Percentiles rank a stretch among this genome's conserved stretches.
phyloP scores from a whole-genome alignment of 345 rosid genomes.

The Triadica sebifera region DNA sequence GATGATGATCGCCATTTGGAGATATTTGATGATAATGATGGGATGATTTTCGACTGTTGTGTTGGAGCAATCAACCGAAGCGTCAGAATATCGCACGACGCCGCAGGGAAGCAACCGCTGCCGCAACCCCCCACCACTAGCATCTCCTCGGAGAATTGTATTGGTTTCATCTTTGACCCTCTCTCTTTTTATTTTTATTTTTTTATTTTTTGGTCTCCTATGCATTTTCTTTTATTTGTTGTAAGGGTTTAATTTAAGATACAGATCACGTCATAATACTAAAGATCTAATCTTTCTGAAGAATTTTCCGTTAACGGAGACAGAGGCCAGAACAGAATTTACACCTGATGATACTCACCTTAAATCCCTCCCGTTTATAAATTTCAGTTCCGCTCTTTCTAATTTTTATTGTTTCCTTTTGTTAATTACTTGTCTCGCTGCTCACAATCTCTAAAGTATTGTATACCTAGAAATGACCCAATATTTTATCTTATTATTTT shows the following conservation, averaged over 20 bases:
- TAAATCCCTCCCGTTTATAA: background rate
- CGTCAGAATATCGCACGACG: background rate
- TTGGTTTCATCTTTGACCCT: conserved; percentile 6
- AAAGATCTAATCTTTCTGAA: conserved; percentile 9
- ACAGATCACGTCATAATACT: background rate
- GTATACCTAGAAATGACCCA: no score
- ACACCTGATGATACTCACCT: background rate
- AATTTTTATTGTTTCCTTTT: background rate
- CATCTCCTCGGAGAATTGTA: background rate
- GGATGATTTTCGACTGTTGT: background rate
- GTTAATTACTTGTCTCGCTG: background rate
- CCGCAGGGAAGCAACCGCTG: background rate
- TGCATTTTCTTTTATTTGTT: conserved; percentile 5
- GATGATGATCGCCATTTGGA: background rate
- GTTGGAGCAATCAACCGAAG: background rate
- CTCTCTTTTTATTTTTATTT: no score
- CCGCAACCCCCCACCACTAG: background rate
- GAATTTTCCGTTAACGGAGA: background rate
- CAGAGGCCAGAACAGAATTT: background rate
- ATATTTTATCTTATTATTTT: no score
- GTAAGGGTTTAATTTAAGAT: background rate
- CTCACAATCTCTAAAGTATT: no score
- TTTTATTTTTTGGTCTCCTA: background rate
- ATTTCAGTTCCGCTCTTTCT: background rate
- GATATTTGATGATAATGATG: background rate